phyloP scores from a whole-genome alignment of 805 yeast genomes.

The Yamadazyma laniorum region DNA sequence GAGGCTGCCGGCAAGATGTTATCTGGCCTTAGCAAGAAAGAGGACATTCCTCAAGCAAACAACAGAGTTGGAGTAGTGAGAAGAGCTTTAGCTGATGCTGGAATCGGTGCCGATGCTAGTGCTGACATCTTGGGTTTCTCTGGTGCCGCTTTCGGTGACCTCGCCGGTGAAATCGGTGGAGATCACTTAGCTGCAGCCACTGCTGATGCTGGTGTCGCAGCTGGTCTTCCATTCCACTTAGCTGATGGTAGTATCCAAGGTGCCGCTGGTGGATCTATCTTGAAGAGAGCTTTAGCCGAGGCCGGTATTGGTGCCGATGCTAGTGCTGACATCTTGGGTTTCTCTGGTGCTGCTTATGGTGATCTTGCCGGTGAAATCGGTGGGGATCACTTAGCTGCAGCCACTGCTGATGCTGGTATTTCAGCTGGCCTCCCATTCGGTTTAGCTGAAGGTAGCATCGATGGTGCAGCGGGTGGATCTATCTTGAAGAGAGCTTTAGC shows the following conservation, averaged over 20 bases:
- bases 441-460: constrained; percentile 4
- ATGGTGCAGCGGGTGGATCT: constrained; percentile 10
- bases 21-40: constrained; percentile 6
- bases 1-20: constrained; percentile 7
- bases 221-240: constrained; percentile 7
- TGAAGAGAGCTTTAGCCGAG: constrained; percentile 12
- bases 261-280: constrained; percentile 11
- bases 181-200: constrained; percentile 17
- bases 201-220: constrained; percentile 13
- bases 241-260: constrained; percentile 4
- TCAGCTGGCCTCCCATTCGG: constrained; percentile 9
- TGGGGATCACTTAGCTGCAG: constrained; percentile 14
- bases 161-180: constrained; percentile 15
- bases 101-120: constrained; percentile 9
- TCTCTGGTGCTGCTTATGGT: constrained; percentile 7
- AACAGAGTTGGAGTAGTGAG: constrained; percentile 16
- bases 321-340: constrained; percentile 10
- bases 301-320: constrained; percentile 14
- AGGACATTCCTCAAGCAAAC: constrained; percentile 6
- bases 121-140: constrained; percentile 12
- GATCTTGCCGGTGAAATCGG: constrained; percentile 10
- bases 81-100: constrained; percentile 12
- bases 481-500: constrained; percentile 13
- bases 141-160: constrained; percentile 12
- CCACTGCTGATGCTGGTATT: constrained; percentile 12